A percentile compares a stretch with the other conserved stretches of the same genome.
phyloP scores from a whole-genome alignment of 495 filamentous ascomycete species.

The Staphylotrichum longicolle region DNA sequence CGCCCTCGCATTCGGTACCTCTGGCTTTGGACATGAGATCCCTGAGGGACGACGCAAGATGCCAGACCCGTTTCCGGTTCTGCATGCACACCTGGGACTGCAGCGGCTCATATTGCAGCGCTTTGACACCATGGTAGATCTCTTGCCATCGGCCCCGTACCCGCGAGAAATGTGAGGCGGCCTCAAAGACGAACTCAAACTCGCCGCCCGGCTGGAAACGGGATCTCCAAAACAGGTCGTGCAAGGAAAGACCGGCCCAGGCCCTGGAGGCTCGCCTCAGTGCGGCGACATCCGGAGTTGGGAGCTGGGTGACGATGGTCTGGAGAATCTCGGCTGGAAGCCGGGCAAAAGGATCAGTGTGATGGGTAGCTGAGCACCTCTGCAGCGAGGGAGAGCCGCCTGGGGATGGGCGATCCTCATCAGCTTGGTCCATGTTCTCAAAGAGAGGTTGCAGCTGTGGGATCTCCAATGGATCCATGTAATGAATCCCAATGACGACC shows the following conservation, averaged over 20 bases:
- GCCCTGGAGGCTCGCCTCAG: not conserved
- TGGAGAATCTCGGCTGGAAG: not conserved
- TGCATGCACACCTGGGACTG: too few species aligned
- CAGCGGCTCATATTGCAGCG: too few species aligned
- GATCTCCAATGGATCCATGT: not conserved
- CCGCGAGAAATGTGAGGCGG: too few species aligned
- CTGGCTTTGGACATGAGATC: too few species aligned
- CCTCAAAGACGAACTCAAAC: too few species aligned
- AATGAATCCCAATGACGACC: too few species aligned
- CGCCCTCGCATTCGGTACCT: too few species aligned
- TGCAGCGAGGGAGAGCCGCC: not conserved
- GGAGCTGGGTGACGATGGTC: not conserved
- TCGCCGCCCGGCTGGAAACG: too few species aligned
- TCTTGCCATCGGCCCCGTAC: too few species aligned
- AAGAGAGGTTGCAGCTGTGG: not conserved
- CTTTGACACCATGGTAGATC: too few species aligned
- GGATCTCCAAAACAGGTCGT: not conserved
- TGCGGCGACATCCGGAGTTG: not conserved
- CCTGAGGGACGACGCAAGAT: too few species aligned
- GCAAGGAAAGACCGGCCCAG: not conserved
- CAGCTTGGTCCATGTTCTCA: not conserved
- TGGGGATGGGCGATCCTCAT: not conserved
- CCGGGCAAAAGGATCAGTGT: not conserved
- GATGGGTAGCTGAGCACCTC: not conserved
- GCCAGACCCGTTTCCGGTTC: too few species aligned